These are phyloP conservation scores for Termitomyces sp. DNA, from an alignment of 768 basidiomycete species.

Conservation along the genomic window DNA sequence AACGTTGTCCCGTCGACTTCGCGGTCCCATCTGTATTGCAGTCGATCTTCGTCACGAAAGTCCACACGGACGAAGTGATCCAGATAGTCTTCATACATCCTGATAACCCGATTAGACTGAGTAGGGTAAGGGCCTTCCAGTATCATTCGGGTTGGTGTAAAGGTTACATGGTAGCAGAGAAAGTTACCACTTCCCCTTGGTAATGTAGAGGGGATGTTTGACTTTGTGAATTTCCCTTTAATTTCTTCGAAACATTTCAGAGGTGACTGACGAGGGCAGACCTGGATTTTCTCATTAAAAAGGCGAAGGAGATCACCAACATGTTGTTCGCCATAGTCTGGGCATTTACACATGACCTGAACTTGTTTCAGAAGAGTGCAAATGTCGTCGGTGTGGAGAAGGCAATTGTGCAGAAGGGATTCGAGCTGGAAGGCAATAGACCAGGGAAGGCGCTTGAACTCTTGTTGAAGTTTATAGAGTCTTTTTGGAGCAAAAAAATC, in stretches of 20 bases:
- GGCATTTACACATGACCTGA: slow-evolving; percentile 27
- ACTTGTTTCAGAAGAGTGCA: slow-evolving; percentile 38
- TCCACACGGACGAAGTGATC: slow-evolving; percentile 78
- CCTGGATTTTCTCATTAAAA: slow-evolving; percentile 44
- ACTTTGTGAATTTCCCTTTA: slow-evolving; percentile 20
- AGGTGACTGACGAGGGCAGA: slow-evolving; percentile 34
- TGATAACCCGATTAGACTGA: slow-evolving; percentile 79
- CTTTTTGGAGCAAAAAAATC: slow-evolving; percentile 45
- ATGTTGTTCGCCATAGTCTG: slow-evolving; percentile 19
- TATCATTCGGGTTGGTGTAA: slow-evolving; percentile 69
- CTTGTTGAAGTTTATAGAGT: slow-evolving; percentile 38
- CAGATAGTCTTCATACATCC: slow-evolving; percentile 51
- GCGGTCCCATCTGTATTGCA: slow-evolving; percentile 67
- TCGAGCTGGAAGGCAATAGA: slow-evolving; percentile 74
- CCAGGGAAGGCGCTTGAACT: slow-evolving; percentile 51
- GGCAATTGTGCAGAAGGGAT: slow-evolving; percentile 54
- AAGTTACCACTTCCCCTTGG: slow-evolving; percentile 33
- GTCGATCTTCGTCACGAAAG: slow-evolving; percentile 77
- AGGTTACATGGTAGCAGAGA: slow-evolving; percentile 67
- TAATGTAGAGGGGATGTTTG: slow-evolving; percentile 14
- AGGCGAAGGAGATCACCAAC: slow-evolving; percentile 46
- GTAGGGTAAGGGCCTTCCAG: slow-evolving; percentile 72
- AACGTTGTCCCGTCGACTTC: slow-evolving; percentile 55
- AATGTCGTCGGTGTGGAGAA: slow-evolving; percentile 57
- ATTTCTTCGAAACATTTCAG: slow-evolving; percentile 38